A percentile compares a stretch with the other conserved stretches of the same genome.
Evolutionary conservation across 139 green algal species (phyloP).

Genomic region (Edaphochlamys debaryana): DNA sequence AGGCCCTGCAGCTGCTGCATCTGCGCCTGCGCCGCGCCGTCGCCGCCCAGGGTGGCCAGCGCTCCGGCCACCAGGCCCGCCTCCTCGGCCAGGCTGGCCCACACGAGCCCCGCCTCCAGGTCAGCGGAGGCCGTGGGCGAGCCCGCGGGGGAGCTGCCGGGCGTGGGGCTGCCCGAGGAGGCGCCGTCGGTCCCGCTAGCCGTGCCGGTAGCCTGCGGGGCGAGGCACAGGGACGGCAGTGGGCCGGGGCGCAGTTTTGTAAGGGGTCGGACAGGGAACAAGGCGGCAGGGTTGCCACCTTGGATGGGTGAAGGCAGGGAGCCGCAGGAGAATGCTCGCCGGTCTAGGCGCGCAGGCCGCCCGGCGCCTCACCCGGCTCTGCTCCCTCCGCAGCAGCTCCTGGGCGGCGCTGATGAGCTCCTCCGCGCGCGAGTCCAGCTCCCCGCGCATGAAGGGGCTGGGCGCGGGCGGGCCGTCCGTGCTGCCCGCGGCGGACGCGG

Average conservation of each 20-base stretch:
- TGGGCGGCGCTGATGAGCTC: slow-evolving; percentile 15
- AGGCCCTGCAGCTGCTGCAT: neutral
- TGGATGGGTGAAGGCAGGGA: neutral
- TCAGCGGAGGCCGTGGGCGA: too few species aligned
- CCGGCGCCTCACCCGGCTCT: neutral
- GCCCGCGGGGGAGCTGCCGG: too few species aligned
- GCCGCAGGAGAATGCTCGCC: too few species aligned
- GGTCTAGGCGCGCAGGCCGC: too few species aligned
- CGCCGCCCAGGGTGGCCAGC: slow-evolving; percentile 10
- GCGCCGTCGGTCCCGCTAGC: too few species aligned
- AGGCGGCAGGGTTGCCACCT: too few species aligned
- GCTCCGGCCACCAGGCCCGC: slow-evolving; percentile 12
- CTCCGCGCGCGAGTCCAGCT: slow-evolving; percentile 37
- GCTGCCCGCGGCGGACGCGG: too few species aligned
- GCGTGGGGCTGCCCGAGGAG: neutral
- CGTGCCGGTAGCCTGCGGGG: neutral
- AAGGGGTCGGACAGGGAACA: too few species aligned
- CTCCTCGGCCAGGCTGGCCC: slow-evolving; percentile 28
- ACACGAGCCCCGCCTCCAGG: neutral
- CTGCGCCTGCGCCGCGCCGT: too few species aligned
- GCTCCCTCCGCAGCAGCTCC: slow-evolving; percentile 5
- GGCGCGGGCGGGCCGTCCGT: neutral
- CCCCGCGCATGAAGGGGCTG: slow-evolving; percentile 33
- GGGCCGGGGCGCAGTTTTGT: too few species aligned
- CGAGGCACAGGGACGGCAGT: neutral